Evolutionary conservation across 495 filamentous ascomycete species (phyloP), one percentile per base, ranked within the genome.

Genomic region (Chaetomium fimeti): DNA sequence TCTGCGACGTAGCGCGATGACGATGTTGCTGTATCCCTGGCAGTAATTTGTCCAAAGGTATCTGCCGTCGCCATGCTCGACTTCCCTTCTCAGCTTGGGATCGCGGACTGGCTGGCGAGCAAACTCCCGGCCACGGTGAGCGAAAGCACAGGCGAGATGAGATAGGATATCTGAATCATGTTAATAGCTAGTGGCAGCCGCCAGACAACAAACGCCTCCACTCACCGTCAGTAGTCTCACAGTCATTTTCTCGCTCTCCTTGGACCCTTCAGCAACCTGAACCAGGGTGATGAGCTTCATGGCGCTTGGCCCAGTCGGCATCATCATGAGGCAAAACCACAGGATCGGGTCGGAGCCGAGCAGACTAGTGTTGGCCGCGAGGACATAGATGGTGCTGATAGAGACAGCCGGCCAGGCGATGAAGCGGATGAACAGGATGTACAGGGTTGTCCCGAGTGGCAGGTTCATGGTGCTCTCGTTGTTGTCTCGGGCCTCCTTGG

Each of bases 261-360:
- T 79, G 25, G 76, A 77, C 0, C 78, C 80, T 8, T 83, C 83
- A 42, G 82, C 85, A 4, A 91, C 80, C 63, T 92, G 88, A 3
- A 88, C 81, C 57, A 91, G 72, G 1, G 86, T 84, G 20, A 86
- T 84, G 18, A 91, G 73, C 61, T 87, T 88, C 82, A 91, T 83
- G 0, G 89, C 87, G 2, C 86, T 84, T 12, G 89, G 89, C 0
- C 90, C 89, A 2, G 82, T 80, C 0, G 90, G 88, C 85, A 92
- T 91, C 25, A 91, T 69, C 88, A 91, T 91, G 81, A 92, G 82
- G 11, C 77, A 76, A 69, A 91, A 92, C 87, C 87, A 92, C 22
- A 92, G 71, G 47, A 93, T 85, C 0, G 90, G 89, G 71, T 93
- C 90, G 5, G 77, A 62, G 9, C 78, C 74, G 2, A 92, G 72